Percentiles rank a stretch among this genome's conserved stretches.
Conservation (phyloP, 2,329 filamentous ascomycete species). For the Aulographum hederae region DNA sequence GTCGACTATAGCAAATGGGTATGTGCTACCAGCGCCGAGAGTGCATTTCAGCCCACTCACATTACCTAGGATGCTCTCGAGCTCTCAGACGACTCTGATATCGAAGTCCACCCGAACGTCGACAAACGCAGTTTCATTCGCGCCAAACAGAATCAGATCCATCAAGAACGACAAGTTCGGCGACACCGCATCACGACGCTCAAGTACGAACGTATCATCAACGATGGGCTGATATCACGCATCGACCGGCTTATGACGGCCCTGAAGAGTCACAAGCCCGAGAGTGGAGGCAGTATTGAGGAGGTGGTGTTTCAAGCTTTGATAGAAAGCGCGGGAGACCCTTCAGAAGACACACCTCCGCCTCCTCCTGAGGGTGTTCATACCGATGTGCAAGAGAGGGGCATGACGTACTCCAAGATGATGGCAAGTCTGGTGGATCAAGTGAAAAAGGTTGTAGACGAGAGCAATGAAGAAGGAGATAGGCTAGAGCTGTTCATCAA, state of each 20-base stretch:
- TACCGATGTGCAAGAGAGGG: slow-evolving; percentile 48
- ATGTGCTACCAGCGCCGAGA: no score
- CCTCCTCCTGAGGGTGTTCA: slow-evolving; percentile 68
- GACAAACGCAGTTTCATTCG: slow-evolving; percentile 97
- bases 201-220: slow-evolving; percentile 84
- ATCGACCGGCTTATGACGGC: slow-evolving; percentile 63
- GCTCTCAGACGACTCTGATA: slow-evolving; percentile 93
- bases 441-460: slow-evolving; percentile 71
- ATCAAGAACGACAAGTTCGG: slow-evolving; percentile 71
- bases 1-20: slow-evolving; percentile 60
- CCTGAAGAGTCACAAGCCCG: slow-evolving; percentile 52
- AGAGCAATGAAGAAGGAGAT: slow-evolving; percentile 39
- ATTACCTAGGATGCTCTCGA: slow-evolving; percentile 59
- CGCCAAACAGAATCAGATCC: slow-evolving; percentile 94
- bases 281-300: slow-evolving; percentile 43
- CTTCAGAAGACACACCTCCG: slow-evolving; percentile 56
- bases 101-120: slow-evolving; percentile 97
- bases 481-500: slow-evolving; percentile 59
- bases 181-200: slow-evolving; percentile 78
- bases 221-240: slow-evolving; percentile 72
- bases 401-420: slow-evolving; percentile 84
- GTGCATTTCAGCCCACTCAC: slow-evolving; percentile 7
- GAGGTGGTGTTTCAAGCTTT: slow-evolving; percentile 79
- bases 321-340: slow-evolving; percentile 59
- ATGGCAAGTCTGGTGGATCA: slow-evolving; percentile 92